Evolutionary conservation across 2,329 filamentous ascomycete species (phyloP).

Genomic region (Fusarium sp.): DNA sequence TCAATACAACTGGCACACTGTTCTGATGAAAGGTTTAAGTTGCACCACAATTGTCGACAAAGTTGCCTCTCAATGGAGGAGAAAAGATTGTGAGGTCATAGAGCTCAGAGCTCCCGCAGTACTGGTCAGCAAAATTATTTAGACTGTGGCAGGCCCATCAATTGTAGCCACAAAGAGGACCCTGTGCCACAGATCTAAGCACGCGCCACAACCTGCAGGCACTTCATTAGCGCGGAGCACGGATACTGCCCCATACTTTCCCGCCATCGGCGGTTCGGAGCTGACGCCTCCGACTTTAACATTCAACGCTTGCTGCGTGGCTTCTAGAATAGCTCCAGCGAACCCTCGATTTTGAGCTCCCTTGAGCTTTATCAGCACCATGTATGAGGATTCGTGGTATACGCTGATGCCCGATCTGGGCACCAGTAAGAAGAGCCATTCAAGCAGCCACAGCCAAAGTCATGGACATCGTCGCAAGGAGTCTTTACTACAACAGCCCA

Average conservation of each 20-base stretch:
- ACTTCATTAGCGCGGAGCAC: constrained; percentile 30
- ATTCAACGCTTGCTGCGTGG: constrained; percentile 50
- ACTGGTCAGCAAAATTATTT: constrained; percentile 51
- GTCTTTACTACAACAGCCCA: constrained; percentile 78
- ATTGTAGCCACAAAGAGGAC: constrained; percentile 4
- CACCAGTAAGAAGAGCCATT: constrained; percentile 65
- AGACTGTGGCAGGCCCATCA: constrained; percentile 40
- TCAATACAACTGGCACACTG: constrained; percentile 17
- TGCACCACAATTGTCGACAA: constrained; percentile 14
- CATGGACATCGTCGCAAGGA: constrained; percentile 75
- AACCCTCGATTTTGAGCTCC: constrained; percentile 38
- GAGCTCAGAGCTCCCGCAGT: constrained; percentile 33
- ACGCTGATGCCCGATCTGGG: constrained; percentile 78
- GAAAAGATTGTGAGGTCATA: constrained; percentile 50
- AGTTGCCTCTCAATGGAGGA: constrained; percentile 30
- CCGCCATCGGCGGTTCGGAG: constrained; percentile 52
- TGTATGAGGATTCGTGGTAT: constrained; percentile 91
- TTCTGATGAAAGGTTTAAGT: constrained; percentile 13
- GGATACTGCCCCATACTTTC: constrained; percentile 30
- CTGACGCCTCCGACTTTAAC: constrained; percentile 48
- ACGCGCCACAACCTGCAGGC: constrained; percentile 37
- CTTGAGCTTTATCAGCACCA: constrained; percentile 56
- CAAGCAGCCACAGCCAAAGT: constrained; percentile 59
- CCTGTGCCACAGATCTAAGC: constrained; percentile 29
- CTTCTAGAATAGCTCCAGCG: constrained; percentile 46